Percentiles rank a stretch among this genome's conserved stretches.
These are phyloP conservation scores for Persicaria maculosa DNA, from an alignment of 148 eudicot species.

Conservation along the genomic window DNA sequence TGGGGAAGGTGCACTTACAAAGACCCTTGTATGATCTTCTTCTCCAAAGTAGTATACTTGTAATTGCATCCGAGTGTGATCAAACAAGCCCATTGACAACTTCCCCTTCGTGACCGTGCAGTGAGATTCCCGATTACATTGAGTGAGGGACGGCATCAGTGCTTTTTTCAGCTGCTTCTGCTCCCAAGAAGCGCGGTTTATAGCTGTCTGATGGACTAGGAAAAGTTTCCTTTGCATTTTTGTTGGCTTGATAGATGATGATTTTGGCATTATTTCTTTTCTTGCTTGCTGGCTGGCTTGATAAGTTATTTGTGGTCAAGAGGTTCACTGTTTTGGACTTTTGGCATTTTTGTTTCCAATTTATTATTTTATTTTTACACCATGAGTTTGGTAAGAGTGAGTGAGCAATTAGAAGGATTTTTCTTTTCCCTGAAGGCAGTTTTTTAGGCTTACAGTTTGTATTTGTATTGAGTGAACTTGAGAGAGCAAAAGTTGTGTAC, in stretches of 20 bases:
- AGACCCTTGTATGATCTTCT: background rate
- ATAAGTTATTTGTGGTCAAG: too few species aligned
- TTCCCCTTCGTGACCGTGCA: slow-evolving; percentile 15
- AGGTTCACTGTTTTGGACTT: too few species aligned
- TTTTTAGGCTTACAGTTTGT: too few species aligned
- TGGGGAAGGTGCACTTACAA: too few species aligned
- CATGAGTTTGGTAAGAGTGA: too few species aligned
- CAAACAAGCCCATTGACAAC: background rate
- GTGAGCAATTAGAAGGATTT: too few species aligned
- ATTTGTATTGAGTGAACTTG: too few species aligned
- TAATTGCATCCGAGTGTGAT: background rate
- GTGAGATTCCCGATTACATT: slow-evolving; percentile 14
- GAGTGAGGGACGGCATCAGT: slow-evolving; percentile 53
- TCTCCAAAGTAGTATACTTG: background rate
- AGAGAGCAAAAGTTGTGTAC: too few species aligned
- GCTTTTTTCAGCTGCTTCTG: slow-evolving; percentile 75
- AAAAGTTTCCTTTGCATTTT: slow-evolving; percentile 16
- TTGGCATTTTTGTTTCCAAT: too few species aligned
- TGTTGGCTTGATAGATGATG: slow-evolving; percentile 17
- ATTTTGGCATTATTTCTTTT: slow-evolving; percentile 24
- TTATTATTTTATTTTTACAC: too few species aligned
- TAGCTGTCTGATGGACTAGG: slow-evolving; percentile 22
- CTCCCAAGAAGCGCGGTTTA: slow-evolving; percentile 42
- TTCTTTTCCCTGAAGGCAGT: too few species aligned
- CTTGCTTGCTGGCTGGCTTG: too few species aligned